phyloP scores from a whole-genome alignment of 257 asterid genomes.

The Penstemon barbatus region DNA sequence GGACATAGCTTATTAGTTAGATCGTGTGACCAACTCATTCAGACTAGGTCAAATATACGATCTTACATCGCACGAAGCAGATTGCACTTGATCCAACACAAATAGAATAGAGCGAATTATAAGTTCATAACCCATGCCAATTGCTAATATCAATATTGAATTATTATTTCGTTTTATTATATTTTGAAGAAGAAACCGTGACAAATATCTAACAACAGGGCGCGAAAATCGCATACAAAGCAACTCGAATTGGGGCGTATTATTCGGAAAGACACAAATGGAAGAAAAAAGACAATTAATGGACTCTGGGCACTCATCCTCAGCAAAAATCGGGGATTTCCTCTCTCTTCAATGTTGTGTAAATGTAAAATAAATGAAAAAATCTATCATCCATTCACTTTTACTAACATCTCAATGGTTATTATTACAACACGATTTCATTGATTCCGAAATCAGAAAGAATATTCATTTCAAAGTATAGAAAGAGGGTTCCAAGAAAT shows the following conservation, averaged over 20 bases:
- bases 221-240: constrained; percentile 4
- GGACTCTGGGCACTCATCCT: not conserved
- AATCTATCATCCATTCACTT: constrained; percentile 8
- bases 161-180: too few species aligned
- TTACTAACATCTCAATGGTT: constrained; percentile 13
- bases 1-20: too few species aligned
- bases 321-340: constrained; percentile 26
- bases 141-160: too few species aligned
- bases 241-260: constrained; percentile 20
- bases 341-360: not conserved
- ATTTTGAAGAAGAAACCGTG: not conserved
- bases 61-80: too few species aligned
- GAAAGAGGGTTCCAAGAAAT: not conserved
- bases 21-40: too few species aligned
- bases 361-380: not conserved
- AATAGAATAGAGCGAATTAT: too few species aligned
- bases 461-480: constrained; percentile 26
- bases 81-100: too few species aligned
- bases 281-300: constrained; percentile 3
- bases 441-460: constrained; percentile 22
- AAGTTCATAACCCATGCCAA: too few species aligned
- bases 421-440: constrained; percentile 22
- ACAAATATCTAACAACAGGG: constrained; percentile 12
- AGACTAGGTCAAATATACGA: too few species aligned
- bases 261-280: constrained; percentile 33